Percentiles rank a stretch among this genome's conserved stretches.
phyloP scores from a whole-genome alignment of 2,329 filamentous ascomycete species.

The Pyrenophora graminea region DNA sequence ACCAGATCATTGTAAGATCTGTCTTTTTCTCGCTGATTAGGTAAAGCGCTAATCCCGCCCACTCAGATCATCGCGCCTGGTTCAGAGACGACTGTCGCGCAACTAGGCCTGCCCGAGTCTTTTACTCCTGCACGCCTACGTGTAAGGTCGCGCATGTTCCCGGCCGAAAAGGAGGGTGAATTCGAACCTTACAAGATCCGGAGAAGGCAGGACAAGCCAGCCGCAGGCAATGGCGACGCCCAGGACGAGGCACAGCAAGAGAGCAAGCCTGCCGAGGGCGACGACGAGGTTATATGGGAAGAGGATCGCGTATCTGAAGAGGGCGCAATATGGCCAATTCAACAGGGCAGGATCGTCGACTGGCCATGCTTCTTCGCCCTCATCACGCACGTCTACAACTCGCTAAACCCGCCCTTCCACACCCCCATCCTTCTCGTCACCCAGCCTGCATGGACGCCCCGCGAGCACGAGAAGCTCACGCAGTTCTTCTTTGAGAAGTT shows the following conservation, averaged over 20 bases:
- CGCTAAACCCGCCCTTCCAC: conserved; percentile 88
- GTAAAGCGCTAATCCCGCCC: conserved; percentile 15
- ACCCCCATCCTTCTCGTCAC: conserved; percentile 90
- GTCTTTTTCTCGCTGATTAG: not conserved
- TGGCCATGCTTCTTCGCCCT: conserved; percentile 94
- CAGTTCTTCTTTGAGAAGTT: conserved; percentile 98
- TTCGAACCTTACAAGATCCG: conserved; percentile 83
- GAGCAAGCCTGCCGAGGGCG: conserved; percentile 46
- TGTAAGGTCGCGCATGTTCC: conserved; percentile 92
- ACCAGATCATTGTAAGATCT: conserved; percentile 50
- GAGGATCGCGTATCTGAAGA: conserved; percentile 88
- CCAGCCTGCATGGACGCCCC: conserved; percentile 86
- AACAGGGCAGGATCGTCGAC: conserved; percentile 79
- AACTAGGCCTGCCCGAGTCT: conserved; percentile 86
- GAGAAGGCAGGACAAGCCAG: conserved; percentile 44
- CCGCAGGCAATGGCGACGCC: conserved; percentile 37
- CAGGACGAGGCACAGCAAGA: conserved; percentile 28
- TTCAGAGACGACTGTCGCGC: conserved; percentile 86
- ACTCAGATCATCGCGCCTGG: conserved; percentile 73
- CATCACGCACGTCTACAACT: conserved; percentile 86
- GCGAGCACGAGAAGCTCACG: conserved; percentile 83
- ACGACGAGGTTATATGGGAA: conserved; percentile 72
- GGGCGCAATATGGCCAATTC: conserved; percentile 85
- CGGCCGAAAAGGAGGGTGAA: conserved; percentile 73
- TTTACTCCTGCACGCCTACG: conserved; percentile 87